Base-by-base conservation (phyloP, 164 flowering plant genomes). In the Paratinospora sagittata region DNA sequence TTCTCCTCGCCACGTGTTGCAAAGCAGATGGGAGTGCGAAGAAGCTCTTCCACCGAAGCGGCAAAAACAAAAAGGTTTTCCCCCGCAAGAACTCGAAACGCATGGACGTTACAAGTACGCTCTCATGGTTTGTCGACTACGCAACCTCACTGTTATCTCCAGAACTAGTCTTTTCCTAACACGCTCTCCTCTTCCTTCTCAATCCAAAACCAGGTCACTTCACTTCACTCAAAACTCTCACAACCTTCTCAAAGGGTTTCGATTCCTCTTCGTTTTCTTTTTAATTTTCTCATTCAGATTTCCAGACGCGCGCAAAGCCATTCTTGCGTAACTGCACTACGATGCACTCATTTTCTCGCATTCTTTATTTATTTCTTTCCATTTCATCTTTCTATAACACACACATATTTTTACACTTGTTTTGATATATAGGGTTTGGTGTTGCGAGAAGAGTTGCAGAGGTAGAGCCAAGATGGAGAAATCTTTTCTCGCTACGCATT, bases 391-490 rank as follows among this genome's bases (percentile, higher is more conserved):
- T 68, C 65, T 23, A 2, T 5, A 62, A 6, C 65, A 24, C 65
- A 13, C 26, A 0, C 5, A 21, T 13, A 12, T 12, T 52, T 65
- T 0, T 72, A 9, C 1, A 17, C 16, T 6, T 26, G 26, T 65
- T 2, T 65, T 41, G 49, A 30, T 30, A 30, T 30, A 30, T 70
- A 79, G 81, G 80, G 75, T 75, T 80, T 70, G 61, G 69, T 66
- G 65, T 70, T 73, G 79, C 19, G 34, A 12, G 11, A 62, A 66
- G 45, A 45, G 52, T 13, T 43, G 12, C 61, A 66, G 52, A 70
- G 72, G 30, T 55, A 76, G 30, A 17, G 27, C 21, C 24, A 43
- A 64, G 75, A 84, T 85, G 86, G 86, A 71, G 57, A 61, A 68
- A 60, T 39, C 71, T 19, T 14, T 4, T 8, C 36, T 52, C 6